Evolutionary conservation across 805 yeast species (phyloP), one percentile per base, ranked within the genome.

Genomic region (Lipomyces lipofer): DNA sequence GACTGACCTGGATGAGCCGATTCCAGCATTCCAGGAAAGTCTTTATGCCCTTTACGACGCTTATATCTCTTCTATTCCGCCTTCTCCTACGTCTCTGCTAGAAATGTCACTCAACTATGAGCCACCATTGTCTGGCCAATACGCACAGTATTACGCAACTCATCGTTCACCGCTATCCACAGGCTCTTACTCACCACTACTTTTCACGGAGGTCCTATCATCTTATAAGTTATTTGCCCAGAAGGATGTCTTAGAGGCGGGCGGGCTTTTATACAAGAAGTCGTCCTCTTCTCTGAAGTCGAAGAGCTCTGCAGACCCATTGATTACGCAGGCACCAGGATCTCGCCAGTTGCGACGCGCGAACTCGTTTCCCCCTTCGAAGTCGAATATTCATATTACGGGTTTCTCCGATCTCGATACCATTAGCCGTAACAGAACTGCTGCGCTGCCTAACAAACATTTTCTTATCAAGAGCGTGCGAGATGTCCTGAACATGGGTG

Each of bases 181-280:
- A 1, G 91, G 91, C 3, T 77, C 85, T 2, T 83, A 81, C 62
- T 69, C 84, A 12, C 86, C 92, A 1, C 73, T 85, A 10, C 60
- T 86, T 47, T 86, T 85, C 66, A 83, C 86, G 2, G 84, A 80
- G 43, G 59, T 77, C 13, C 66, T 79, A 13, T 81, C 85, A 12
- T 71, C 72, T 24, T 85, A 82, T 66, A 76, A 80, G 47, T 71
- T 86, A 15, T 84, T 84, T 61, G 78, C 82, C 47, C 59, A 40
- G 25, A 50, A 47, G 29, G 58, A 57, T 43, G 29, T 55, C 5
- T 19, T 57, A 13, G 56, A 54, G 13, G 58, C 54, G 2, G 61
- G 61, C 3, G 59, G 60, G 7, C 45, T 50, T 4, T 36, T 57
- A n/a, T 19, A 43, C 25, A 39, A 44, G 9, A 51, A 49, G 44